Evolutionary conservation across 2,329 filamentous ascomycete species (phyloP).

Genomic region (Paraphaeosphaeria sporulosa): DNA sequence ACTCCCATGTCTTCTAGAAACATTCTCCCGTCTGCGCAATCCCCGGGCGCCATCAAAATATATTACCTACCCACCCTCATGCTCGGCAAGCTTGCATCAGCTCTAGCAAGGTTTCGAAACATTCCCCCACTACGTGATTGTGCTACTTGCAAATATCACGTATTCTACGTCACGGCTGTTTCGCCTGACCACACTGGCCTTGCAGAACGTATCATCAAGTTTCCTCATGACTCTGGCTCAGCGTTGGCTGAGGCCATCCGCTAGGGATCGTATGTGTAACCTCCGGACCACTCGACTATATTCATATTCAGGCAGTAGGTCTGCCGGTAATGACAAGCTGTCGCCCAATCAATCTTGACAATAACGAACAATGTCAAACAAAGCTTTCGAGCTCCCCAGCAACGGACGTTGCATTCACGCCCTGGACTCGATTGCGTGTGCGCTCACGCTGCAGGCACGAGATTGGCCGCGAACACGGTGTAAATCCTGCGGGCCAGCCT

Average conservation of each 20-base stretch:
- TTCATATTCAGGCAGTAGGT: slow-evolving; percentile 29
- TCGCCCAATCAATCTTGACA: slow-evolving; percentile 20
- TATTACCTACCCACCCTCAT: slow-evolving; percentile 35
- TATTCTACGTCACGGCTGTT: background rate
- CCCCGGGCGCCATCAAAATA: slow-evolving; percentile 36
- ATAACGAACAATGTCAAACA: slow-evolving; percentile 18
- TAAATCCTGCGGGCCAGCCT: slow-evolving; percentile 21
- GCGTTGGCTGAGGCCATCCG: background rate
- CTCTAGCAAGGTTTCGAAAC: background rate
- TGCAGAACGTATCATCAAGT: background rate
- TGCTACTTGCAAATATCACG: background rate
- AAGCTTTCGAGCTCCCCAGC: slow-evolving; percentile 15
- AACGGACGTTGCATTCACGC: slow-evolving; percentile 18
- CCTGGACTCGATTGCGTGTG: slow-evolving; percentile 2
- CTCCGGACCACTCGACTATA: background rate
- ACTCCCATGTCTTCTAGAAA: slow-evolving; percentile 39
- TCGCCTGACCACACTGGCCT: background rate
- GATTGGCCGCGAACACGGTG: slow-evolving; percentile 6
- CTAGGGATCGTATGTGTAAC: slow-evolving; percentile 5
- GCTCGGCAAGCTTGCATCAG: background rate
- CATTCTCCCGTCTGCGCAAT: slow-evolving; percentile 35
- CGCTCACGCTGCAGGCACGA: background rate
- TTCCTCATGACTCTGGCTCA: background rate
- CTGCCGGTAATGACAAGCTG: slow-evolving; percentile 18
- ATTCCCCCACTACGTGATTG: background rate